Conservation (phyloP, 768 basidiomycete genomes). For the Crucibulum laeve region DNA sequence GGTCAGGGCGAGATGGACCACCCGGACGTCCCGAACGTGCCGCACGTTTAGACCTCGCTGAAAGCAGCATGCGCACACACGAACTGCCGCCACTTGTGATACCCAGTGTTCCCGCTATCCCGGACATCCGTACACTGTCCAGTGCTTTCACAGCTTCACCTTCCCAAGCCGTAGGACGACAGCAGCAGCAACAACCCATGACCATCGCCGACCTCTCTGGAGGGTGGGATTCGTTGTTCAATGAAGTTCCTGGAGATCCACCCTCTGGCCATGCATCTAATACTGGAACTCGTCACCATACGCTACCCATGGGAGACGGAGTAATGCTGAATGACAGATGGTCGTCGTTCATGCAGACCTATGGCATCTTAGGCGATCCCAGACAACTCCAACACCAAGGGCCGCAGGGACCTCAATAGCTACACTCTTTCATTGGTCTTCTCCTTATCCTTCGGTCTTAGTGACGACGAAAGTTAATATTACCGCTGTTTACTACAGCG, state of each 20-base stretch:
- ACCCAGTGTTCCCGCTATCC: neutral
- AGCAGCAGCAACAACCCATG: slow-evolving; percentile 3
- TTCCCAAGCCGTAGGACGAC: no score
- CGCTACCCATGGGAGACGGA: slow-evolving; percentile 11
- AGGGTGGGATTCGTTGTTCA: slow-evolving; percentile 34
- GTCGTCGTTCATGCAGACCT: slow-evolving; percentile 34
- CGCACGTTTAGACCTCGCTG: neutral
- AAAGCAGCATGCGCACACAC: neutral
- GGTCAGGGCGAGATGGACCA: no score
- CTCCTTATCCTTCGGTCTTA: no score
- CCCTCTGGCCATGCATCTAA: slow-evolving; percentile 9
- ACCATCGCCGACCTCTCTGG: slow-evolving; percentile 24
- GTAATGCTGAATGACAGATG: slow-evolving; percentile 32
- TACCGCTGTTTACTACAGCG: no score
- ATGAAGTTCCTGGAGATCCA: slow-evolving; percentile 25
- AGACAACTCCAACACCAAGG: slow-evolving; percentile 1
- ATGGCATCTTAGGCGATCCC: slow-evolving; percentile 17
- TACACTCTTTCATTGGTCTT: neutral
- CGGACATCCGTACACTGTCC: no score
- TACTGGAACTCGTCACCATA: slow-evolving; percentile 3
- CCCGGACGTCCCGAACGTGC: neutral
- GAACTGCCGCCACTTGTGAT: neutral
- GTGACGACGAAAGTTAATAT: no score
- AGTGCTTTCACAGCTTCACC: no score
- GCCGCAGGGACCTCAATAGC: neutral